phyloP scores from a whole-genome alignment of 345 rosid genomes.

The Crucihimalaya himalaica region DNA sequence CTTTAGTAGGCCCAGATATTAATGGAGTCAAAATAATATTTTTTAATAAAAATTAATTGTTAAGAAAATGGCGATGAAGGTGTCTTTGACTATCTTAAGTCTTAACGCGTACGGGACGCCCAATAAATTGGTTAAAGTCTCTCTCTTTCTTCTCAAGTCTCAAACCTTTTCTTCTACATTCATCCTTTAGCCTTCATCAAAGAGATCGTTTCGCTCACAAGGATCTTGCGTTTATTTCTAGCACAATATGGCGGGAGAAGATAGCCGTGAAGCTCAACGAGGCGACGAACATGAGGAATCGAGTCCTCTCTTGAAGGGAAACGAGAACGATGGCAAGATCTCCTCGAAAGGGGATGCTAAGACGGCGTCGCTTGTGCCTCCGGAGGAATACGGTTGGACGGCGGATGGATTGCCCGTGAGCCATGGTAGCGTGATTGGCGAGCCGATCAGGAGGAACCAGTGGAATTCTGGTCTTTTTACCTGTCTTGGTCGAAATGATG shows the following conservation, averaged over 20 bases:
- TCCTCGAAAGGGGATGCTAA: conserved; percentile 22
- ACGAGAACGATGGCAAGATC: conserved; percentile 43
- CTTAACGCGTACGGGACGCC: conserved; percentile 22
- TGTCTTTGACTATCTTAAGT: neutral
- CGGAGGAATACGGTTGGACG: conserved; percentile 62
- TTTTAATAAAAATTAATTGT: neutral
- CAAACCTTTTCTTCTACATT: neutral
- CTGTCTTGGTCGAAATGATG: conserved; percentile 88
- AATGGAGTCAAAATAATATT: neutral
- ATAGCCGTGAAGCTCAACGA: conserved; percentile 25
- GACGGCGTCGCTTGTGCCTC: conserved; percentile 24
- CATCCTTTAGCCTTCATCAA: conserved; percentile 12
- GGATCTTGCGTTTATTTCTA: neutral
- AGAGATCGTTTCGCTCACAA: neutral
- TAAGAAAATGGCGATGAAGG: neutral
- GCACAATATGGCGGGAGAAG: conserved; percentile 48
- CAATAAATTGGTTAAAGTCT: conserved; percentile 13
- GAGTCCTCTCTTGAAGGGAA: conserved; percentile 66
- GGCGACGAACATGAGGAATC: conserved; percentile 54
- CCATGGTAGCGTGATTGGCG: conserved; percentile 85
- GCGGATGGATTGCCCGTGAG: conserved; percentile 78
- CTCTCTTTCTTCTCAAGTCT: conserved; percentile 13
- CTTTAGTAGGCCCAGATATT: neutral
- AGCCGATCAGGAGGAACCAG: conserved; percentile 69
- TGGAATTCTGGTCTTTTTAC: conserved; percentile 74